phyloP scores from a whole-genome alignment of 2,329 filamentous ascomycete species.

The Pyrenochaeta sp. region DNA sequence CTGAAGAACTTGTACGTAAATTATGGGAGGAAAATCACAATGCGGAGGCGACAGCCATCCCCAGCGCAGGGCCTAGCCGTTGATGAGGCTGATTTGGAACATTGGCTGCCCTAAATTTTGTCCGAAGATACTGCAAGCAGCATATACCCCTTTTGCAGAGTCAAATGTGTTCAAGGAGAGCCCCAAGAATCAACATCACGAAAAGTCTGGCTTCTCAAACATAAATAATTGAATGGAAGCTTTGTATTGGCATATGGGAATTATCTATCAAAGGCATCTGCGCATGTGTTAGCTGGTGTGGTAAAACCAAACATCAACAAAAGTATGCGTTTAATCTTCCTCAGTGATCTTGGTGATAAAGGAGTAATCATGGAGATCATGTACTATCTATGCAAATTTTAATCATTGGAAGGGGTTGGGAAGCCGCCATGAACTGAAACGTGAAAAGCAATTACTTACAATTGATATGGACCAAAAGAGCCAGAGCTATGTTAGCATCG shows the following conservation, averaged over 20 bases:
- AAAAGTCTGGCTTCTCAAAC: too few species aligned
- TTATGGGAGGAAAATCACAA: conserved; percentile 43
- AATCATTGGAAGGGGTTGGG: conserved; percentile 65
- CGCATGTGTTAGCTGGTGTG: conserved; percentile 30
- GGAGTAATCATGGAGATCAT: conserved; percentile 67
- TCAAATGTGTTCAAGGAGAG: too few species aligned
- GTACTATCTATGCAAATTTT: conserved; percentile 73
- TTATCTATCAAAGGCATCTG: conserved; percentile 8
- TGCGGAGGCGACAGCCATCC: conserved; percentile 11
- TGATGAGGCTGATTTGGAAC: too few species aligned
- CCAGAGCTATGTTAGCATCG: too few species aligned
- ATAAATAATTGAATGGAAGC: neutral
- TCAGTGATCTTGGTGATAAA: conserved; percentile 74
- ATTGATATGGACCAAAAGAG: too few species aligned
- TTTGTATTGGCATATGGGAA: neutral
- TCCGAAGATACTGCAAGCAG: too few species aligned
- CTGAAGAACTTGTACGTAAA: conserved; percentile 40
- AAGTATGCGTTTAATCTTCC: conserved; percentile 43
- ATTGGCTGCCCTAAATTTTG: too few species aligned
- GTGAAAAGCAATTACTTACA: too few species aligned
- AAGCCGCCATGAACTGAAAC: neutral
- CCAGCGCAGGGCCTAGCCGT: neutral
- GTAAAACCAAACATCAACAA: conserved; percentile 13
- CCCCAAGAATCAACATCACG: too few species aligned
- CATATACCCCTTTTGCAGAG: too few species aligned